A percentile compares a stretch with the other conserved stretches of the same genome.
Conservation (phyloP, 1,139 yeast species). For the Hyphopichia fennica region DNA sequence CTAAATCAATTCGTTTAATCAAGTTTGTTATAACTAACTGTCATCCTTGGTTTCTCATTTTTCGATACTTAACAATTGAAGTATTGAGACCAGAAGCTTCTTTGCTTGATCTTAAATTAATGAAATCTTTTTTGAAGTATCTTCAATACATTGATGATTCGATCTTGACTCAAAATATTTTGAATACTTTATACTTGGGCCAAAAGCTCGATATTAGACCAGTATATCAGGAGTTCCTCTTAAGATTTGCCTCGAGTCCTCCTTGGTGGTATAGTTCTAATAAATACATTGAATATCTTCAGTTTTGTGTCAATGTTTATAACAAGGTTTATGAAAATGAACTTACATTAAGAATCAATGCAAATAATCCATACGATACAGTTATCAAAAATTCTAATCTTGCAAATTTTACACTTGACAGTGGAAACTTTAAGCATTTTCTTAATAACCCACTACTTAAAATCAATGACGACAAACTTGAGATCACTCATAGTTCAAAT, state of each 20-base stretch:
- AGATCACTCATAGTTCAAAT: neutral
- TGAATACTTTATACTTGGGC: neutral
- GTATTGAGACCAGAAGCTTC: neutral
- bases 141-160: neutral
- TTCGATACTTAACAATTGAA: neutral
- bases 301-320: neutral
- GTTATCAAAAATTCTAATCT: neutral
- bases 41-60: neutral
- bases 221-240: neutral
- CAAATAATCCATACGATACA: neutral
- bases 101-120: neutral
- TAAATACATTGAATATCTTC: neutral
- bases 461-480: neutral
- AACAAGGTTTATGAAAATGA: slow-evolving; percentile 2
- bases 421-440: neutral
- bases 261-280: neutral
- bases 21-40: neutral
- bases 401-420: neutral
- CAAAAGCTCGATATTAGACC: neutral
- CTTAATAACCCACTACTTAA: neutral
- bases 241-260: neutral
- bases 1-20: no score
- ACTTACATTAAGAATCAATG: neutral
- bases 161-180: neutral
- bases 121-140: neutral